Base-by-base conservation (phyloP, 108 stramenopile genomes). In the Seminavis robusta region DNA sequence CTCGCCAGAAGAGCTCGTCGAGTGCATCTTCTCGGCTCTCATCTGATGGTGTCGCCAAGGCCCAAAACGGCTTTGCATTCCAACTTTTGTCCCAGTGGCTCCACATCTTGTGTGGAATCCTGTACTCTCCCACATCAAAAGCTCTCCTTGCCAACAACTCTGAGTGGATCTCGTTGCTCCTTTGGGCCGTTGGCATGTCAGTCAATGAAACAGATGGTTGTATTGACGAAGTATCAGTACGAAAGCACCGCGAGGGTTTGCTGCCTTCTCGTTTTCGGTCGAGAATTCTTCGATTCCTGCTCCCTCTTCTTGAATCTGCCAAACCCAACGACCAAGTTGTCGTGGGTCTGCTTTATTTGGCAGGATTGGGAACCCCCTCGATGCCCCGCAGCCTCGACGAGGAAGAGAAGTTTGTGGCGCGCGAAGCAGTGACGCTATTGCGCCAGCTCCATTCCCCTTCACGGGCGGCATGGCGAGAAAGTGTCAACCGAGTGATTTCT, bases 221-320 rank as follows among this genome's bases (percentile, higher is more conserved):
- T 4, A 39, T 11, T 24, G 29, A 16, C 10, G 13, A 43, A 30
- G 26, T 41, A 9, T 11, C 39, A 11, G 1, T 53, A 39, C 13
- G 31, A 17, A 17, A 30, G 9, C 31, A 17, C 15, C 11, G 28
- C 21, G 21, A 24, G 0, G 59, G 24, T 23, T n/a, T 13, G 2
- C 52, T 81, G 13, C 78, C 80, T 9, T 50, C 39, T n/a, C 33
- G 59, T 60, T 71, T 52, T 28, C 44, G 65, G 29, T 47, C 66
- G 24, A 79, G 88, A 29, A 69, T 85, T 52, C 38, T 86, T 27
- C 76, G 83, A 6, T 52, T 85, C 17, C 39, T 85, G 48, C 62
- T 76, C 25, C 71, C 64, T 39, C 30, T 87, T 11, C 60, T 87
- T 6, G 36, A 53, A 33, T 46, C 26, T 23, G 46, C 52, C 1